These are phyloP conservation scores for Pelagomonas calceolata DNA, from an alignment of 108 stramenopile species.

Conservation along the genomic window DNA sequence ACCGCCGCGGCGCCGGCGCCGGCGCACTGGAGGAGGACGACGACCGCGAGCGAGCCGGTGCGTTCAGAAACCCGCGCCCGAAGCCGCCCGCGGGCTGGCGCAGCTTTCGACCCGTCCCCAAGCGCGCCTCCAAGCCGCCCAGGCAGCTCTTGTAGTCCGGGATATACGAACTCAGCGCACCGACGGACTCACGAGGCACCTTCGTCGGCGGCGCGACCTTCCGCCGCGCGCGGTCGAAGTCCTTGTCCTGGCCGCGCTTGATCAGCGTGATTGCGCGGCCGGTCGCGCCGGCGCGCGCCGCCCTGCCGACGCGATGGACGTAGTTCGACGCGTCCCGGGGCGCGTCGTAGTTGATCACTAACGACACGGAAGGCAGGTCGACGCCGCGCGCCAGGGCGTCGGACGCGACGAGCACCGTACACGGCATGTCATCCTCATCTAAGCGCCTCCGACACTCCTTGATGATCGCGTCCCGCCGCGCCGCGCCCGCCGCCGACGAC, in stretches of 20 bases:
- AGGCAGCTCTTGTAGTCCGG: background rate
- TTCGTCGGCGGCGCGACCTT: background rate
- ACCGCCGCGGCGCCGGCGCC: too few species aligned
- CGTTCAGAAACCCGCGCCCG: too few species aligned
- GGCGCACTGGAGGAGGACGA: too few species aligned
- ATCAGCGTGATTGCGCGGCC: constrained; percentile 45
- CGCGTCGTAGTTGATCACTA: constrained; percentile 57
- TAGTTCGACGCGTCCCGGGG: constrained; percentile 47
- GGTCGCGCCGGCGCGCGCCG: constrained; percentile 45
- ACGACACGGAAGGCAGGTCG: constrained; percentile 17
- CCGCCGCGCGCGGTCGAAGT: background rate
- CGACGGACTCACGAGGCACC: background rate
- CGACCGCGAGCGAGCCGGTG: too few species aligned
- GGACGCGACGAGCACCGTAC: background rate
- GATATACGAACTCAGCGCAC: background rate
- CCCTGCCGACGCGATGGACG: constrained; percentile 56
- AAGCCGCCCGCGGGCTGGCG: too few species aligned
- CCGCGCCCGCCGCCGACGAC: too few species aligned
- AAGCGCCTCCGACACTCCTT: too few species aligned
- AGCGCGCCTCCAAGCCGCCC: too few species aligned
- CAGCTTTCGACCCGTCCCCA: too few species aligned
- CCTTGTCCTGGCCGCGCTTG: constrained; percentile 1
- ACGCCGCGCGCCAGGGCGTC: background rate
- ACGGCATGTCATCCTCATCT: too few species aligned
- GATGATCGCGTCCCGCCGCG: too few species aligned